Percentiles rank a stretch among this genome's conserved stretches.
Evolutionary conservation across 2,329 filamentous ascomycete genomes (phyloP).

Genomic region (Aureobasidium sp.): DNA sequence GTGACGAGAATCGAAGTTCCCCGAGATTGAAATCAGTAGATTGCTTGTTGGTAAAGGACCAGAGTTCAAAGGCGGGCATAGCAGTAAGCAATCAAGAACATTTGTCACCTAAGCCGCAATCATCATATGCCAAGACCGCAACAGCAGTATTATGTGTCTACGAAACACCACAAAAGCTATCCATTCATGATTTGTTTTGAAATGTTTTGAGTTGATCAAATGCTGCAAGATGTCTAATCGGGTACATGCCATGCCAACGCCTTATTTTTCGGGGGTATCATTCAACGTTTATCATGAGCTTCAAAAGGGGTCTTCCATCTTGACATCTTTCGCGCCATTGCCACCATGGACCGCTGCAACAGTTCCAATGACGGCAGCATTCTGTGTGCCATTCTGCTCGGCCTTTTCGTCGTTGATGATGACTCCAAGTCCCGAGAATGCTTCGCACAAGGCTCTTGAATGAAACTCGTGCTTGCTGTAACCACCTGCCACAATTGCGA

Average conservation of each 20-base stretch:
- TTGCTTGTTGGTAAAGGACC: not conserved
- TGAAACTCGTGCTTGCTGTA: conserved; percentile 81
- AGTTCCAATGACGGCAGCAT: conserved; percentile 27
- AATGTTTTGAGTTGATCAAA: too few species aligned
- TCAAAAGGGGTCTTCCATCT: conserved; percentile 39
- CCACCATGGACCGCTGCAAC: conserved; percentile 33
- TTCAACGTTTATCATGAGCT: conserved; percentile 15
- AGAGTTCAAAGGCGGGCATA: not conserved
- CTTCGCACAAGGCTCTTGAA: conserved; percentile 72
- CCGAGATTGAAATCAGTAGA: too few species aligned
- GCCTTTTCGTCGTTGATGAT: conserved; percentile 70
- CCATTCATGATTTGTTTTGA: not conserved
- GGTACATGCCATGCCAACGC: conserved; percentile 3
- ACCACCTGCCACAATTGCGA: conserved; percentile 65
- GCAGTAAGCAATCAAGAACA: not conserved
- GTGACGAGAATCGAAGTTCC: not conserved
- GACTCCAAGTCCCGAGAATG: conserved; percentile 81
- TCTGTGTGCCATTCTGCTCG: conserved; percentile 35
- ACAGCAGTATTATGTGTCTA: not conserved
- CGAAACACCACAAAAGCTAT: not conserved
- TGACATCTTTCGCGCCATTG: conserved; percentile 52
- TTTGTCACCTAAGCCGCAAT: conserved; percentile 4
- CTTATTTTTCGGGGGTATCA: conserved; percentile 20
- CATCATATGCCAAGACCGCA: not conserved
- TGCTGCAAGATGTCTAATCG: too few species aligned